Base-by-base conservation (phyloP, 2,329 filamentous ascomycete species). In the Trichoderma sp. region DNA sequence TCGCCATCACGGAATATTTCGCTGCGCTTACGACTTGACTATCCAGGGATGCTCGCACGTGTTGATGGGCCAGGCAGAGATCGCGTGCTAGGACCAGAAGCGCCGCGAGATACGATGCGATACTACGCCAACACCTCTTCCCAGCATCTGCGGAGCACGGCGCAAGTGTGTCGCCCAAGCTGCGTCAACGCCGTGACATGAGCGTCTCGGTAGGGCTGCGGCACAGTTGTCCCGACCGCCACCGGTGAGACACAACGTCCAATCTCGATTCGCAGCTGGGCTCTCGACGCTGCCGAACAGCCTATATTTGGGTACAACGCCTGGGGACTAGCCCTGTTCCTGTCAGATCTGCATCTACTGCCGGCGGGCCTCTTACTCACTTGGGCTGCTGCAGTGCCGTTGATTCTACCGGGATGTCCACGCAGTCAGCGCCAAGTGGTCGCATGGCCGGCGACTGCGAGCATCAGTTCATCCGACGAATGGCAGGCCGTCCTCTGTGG, bases 311-410 rank as follows among this genome's bases (percentile, higher is more conserved):
- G 63, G 13, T 52, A 11, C 14, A 14, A 39, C 43, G 24, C 26
- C 46, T 26, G 10, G 43, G 21, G 26, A 39, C 63, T 66, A 66
- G 54, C 63, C 63, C 63, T 66, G 63, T 66, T 66, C 63, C 63
- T 66, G 63, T 66, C 63, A 66, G 63, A 66, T 59, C 63, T 66
- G 63, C 63, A 58, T 66, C 63, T 49, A 49, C 46, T 66, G 54
- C 54, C 52, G 63, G 51, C 63, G 28, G 51, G 63, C 54, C 54
- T 59, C 54, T 66, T 59, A 32, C 54, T 59, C 37, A 18, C 28
- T 26, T 58, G 39, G 24, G 39, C 21, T 18, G 30, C 32, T 46
- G 34, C 26, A 43, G n/a, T 11, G 30, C 63, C 49, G 61, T 34
- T 54, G 28, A 65, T 43, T 16, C 37, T 6, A 5, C 61, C 5